Evolutionary conservation across 257 asterid species (phyloP).

Genomic region (Petunia axillaris): DNA sequence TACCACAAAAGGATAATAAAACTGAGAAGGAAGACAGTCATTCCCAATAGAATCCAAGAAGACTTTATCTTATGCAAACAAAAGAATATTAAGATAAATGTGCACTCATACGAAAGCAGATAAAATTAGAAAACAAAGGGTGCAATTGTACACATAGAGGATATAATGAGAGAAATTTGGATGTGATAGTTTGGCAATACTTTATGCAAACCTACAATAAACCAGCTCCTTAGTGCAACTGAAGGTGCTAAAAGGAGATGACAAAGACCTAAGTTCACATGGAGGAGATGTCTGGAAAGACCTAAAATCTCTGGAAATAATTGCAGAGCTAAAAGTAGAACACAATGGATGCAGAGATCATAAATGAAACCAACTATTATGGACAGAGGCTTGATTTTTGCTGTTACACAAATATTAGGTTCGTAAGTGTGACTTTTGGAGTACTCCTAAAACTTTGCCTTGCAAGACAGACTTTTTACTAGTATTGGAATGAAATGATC

Average conservation of each 20-base stretch:
- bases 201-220: background rate
- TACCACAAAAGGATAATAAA: background rate
- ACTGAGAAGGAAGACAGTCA: conserved; percentile 1
- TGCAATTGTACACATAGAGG: background rate
- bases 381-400: background rate
- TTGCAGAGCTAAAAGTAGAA: background rate
- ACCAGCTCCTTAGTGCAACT: background rate
- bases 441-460: background rate
- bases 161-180: background rate
- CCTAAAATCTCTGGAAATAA: background rate
- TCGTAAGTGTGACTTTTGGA: background rate
- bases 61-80: conserved; percentile 1
- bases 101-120: background rate
- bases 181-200: too few relatives aligned
- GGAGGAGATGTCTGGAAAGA: background rate
- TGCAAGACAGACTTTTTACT: conserved; percentile 9
- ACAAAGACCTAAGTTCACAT: background rate
- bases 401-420: background rate
- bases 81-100: conserved; percentile 8
- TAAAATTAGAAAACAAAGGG: background rate
- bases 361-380: background rate
- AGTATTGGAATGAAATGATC: background rate
- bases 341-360: background rate
- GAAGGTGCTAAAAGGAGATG: conserved; percentile 19
- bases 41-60: background rate